A percentile compares a stretch with the other conserved stretches of the same genome.
These are phyloP conservation scores for Fusarium aywerte DNA, from an alignment of 2,329 filamentous ascomycete genomes.

Conservation along the genomic window DNA sequence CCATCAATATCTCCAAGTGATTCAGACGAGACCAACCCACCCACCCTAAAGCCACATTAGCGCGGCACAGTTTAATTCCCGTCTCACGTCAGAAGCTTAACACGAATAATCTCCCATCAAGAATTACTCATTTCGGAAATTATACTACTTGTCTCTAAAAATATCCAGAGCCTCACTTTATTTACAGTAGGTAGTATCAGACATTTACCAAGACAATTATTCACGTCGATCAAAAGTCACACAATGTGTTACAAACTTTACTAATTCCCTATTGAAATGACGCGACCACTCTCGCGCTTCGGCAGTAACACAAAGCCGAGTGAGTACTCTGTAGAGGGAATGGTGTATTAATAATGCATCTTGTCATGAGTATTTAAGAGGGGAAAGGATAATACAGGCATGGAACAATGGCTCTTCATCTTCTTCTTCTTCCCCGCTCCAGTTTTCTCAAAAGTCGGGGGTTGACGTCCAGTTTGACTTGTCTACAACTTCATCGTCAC, in stretches of 20 bases:
- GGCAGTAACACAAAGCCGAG: conserved; percentile 11
- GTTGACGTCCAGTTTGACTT: neutral
- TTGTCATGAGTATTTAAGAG: neutral
- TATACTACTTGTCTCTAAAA: neutral
- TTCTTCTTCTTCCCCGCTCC: neutral
- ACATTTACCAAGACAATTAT: neutral
- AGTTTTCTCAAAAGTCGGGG: neutral
- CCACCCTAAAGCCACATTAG: conserved; percentile 13
- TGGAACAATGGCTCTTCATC: neutral
- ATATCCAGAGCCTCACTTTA: conserved; percentile 2
- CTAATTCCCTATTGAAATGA: conserved; percentile 1
- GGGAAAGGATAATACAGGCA: neutral
- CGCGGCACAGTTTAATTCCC: neutral
- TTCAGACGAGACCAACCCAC: too few species aligned
- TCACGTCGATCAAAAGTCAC: neutral
- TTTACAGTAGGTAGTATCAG: too few species aligned
- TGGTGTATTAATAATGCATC: conserved; percentile 10
- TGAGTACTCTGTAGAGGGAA: too few species aligned
- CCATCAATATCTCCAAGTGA: neutral
- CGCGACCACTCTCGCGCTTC: conserved; percentile 23
- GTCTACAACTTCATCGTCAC: neutral
- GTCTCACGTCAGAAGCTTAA: conserved; percentile 29
- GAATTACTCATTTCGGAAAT: conserved; percentile 9
- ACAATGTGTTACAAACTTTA: neutral
- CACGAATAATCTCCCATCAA: neutral